Conservation (phyloP, 306 rosid species). For the Sicyos baderoa region DNA sequence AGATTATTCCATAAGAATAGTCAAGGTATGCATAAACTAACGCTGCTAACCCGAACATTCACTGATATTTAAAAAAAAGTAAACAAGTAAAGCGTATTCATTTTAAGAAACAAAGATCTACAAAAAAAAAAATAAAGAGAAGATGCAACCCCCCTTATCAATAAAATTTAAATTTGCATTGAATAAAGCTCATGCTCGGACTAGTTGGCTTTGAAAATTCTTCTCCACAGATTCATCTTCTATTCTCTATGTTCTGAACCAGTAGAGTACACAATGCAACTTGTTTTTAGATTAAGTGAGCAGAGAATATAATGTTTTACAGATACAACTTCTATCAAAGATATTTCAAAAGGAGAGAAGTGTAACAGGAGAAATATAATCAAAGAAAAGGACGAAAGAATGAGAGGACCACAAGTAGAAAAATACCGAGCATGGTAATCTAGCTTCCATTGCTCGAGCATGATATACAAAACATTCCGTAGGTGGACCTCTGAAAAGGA, state of each 20-base stretch:
- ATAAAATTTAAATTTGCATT: no score
- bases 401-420: conserved; percentile 7
- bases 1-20: no score
- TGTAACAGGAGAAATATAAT: conserved; percentile 14
- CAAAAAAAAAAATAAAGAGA: no score
- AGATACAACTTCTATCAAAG: background rate
- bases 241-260: background rate
- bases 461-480: conserved; percentile 86
- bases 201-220: background rate
- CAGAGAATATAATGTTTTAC: background rate
- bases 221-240: background rate
- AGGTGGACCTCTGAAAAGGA: conserved; percentile 82
- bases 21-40: no score
- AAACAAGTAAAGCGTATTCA: no score
- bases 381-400: background rate
- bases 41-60: no score
- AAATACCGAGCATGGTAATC: conserved; percentile 49
- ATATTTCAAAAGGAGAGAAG: background rate
- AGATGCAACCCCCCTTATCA: no score
- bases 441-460: conserved; percentile 74
- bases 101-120: no score
- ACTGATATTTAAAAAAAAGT: no score
- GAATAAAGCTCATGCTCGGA: background rate
- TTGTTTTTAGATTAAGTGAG: background rate
- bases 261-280: background rate